Evolutionary conservation across 495 filamentous ascomycete species (phyloP).

Genomic region (Talaromyces stipitatus): DNA sequence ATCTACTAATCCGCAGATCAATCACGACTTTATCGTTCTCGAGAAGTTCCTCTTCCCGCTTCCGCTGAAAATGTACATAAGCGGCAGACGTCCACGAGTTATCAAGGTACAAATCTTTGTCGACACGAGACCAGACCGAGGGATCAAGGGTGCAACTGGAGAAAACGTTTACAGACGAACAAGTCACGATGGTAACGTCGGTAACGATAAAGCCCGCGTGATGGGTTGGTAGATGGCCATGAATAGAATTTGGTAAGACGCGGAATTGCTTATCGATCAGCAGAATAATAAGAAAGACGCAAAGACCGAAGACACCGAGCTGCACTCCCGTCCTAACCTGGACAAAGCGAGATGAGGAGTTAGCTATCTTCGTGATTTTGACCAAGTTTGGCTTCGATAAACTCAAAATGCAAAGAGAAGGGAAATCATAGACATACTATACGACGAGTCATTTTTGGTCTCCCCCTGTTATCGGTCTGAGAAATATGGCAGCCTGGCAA

Average conservation of each 20-base stretch:
- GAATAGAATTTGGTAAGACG: conserved; percentile 73
- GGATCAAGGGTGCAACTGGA: conserved; percentile 71
- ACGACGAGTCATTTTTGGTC: conserved; percentile 37
- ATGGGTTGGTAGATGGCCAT: conserved; percentile 75
- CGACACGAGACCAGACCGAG: conserved; percentile 72
- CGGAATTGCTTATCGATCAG: conserved; percentile 75
- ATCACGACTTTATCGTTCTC: conserved; percentile 72
- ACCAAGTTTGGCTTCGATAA: neutral
- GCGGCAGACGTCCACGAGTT: conserved; percentile 67
- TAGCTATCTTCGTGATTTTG: neutral
- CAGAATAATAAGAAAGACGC: conserved; percentile 63
- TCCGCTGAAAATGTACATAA: conserved; percentile 77
- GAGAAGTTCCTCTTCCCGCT: conserved; percentile 78
- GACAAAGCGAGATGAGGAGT: neutral
- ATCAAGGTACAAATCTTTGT: conserved; percentile 86
- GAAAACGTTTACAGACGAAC: conserved; percentile 67
- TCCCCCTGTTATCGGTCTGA: neutral
- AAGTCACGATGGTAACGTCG: conserved; percentile 77
- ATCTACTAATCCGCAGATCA: conserved; percentile 70
- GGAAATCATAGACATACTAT: conserved; percentile 23
- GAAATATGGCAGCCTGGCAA: neutral
- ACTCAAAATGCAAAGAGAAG: conserved; percentile 6
- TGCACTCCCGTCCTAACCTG: conserved; percentile 77
- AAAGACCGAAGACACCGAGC: conserved; percentile 56
- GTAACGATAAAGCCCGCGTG: conserved; percentile 76